phyloP scores from a whole-genome alignment of 805 yeast genomes.

The Wickerhamomyces ciferrii region DNA sequence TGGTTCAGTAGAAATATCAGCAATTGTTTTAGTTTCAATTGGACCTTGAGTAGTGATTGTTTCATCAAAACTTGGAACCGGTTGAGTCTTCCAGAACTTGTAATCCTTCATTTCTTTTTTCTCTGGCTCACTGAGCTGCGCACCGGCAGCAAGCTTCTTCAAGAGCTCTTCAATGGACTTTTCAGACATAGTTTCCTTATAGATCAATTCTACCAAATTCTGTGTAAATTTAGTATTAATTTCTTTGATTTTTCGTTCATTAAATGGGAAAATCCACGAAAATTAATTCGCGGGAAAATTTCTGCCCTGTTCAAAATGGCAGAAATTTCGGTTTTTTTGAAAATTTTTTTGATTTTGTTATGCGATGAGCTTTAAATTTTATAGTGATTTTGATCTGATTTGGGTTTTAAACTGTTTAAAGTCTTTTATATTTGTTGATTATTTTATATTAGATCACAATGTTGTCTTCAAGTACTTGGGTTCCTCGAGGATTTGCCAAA shows the following conservation, averaged over 20 bases:
- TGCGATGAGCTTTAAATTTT: conserved; percentile 13
- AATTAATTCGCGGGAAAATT: background rate
- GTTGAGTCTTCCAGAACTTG: conserved; percentile 98
- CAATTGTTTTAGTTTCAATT: conserved; percentile 70
- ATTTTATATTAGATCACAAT: conserved; percentile 33
- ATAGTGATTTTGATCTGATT: no score
- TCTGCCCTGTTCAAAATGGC: background rate
- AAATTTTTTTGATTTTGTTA: conserved; percentile 1
- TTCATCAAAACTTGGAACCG: conserved; percentile 78
- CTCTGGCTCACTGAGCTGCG: conserved; percentile 48
- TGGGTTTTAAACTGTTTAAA: no score
- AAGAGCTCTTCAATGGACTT: conserved; percentile 57
- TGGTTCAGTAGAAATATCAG: conserved; percentile 67
- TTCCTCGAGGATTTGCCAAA: conserved; percentile 91
- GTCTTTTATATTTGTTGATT: no score
- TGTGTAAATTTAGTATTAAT: no score
- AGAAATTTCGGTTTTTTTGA: background rate
- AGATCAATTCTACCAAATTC: no score
- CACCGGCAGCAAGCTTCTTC: conserved; percentile 26
- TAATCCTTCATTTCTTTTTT: conserved; percentile 79
- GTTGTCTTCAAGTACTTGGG: conserved; percentile 95
- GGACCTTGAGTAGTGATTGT: conserved; percentile 70
- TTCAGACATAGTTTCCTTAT: conserved; percentile 12
- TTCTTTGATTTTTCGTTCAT: no score
- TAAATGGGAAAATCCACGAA: no score